Conservation (phyloP, 2,329 filamentous ascomycete species). For the Pochonia chlamydosporia region DNA sequence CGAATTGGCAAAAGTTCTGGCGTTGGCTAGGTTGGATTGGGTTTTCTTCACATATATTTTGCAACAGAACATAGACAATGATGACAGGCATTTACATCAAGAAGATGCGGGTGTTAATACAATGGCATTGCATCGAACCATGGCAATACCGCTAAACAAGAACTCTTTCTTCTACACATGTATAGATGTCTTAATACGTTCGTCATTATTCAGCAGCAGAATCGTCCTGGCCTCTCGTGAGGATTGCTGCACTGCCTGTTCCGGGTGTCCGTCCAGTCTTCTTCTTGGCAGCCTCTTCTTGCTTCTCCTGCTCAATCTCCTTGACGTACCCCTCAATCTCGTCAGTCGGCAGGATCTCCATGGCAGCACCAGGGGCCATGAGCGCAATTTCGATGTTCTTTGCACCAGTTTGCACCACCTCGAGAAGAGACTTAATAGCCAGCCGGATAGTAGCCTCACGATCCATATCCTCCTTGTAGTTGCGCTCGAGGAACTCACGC, state of each 20-base stretch:
- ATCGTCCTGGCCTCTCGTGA: constrained; percentile 54
- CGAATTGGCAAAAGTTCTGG: constrained; percentile 15
- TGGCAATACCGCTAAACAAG: constrained; percentile 11
- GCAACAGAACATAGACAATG: background rate
- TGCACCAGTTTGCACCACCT: constrained; percentile 96
- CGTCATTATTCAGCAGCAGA: constrained; percentile 29
- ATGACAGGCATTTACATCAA: background rate
- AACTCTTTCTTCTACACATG: background rate
- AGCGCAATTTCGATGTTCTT: constrained; percentile 99
- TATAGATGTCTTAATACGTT: constrained; percentile 1
- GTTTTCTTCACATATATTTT: constrained; percentile 20
- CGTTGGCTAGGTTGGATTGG: constrained; percentile 22
- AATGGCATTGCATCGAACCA: constrained; percentile 22
- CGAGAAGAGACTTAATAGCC: constrained; percentile 94
- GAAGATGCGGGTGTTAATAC: constrained; percentile 25
- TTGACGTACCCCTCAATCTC: constrained; percentile 98
- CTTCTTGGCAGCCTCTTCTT: constrained; percentile 97
- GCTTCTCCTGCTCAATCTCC: constrained; percentile 98
- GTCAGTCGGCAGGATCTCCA: constrained; percentile 92
- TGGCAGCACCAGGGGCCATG: constrained; percentile 85
- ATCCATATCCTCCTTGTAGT: constrained; percentile 98
- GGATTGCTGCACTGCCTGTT: constrained; percentile 64
- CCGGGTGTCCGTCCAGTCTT: constrained; percentile 75
- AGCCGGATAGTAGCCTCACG: constrained; percentile 92
- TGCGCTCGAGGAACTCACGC: constrained; percentile 95